A percentile compares a stretch with the other conserved stretches of the same genome.
These are phyloP conservation scores for Kwoniella heveanensis DNA, from an alignment of 768 basidiomycete genomes.

Conservation along the genomic window DNA sequence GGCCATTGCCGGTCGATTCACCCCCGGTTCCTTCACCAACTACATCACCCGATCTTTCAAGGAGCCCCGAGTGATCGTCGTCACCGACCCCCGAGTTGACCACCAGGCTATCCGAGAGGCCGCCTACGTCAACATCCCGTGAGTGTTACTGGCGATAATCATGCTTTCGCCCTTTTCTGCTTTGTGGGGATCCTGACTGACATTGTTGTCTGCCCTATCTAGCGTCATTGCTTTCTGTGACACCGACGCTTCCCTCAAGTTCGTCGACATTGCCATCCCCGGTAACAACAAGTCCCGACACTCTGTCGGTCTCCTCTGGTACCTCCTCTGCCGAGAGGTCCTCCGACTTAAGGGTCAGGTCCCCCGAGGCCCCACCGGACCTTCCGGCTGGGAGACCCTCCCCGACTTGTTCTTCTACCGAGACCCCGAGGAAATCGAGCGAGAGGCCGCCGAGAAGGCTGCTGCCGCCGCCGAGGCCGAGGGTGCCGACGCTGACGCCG, in stretches of 20 bases:
- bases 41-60: slow-evolving; percentile 99
- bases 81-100: slow-evolving; percentile 98
- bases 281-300: slow-evolving; percentile 99
- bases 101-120: slow-evolving; percentile 99
- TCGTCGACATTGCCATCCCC: slow-evolving; percentile 97
- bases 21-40: slow-evolving; percentile 98
- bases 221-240: slow-evolving; percentile 95
- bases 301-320: slow-evolving; percentile 77
- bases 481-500: slow-evolving; percentile 61
- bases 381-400: slow-evolving; percentile 89
- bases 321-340: slow-evolving; percentile 90
- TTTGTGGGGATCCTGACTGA: not conserved
- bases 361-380: slow-evolving; percentile 74
- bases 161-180: not conserved
- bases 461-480: slow-evolving; percentile 71
- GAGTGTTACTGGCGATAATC: slow-evolving; percentile 23
- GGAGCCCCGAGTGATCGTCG: slow-evolving; percentile 96
- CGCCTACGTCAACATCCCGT: slow-evolving; percentile 98
- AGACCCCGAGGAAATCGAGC: slow-evolving; percentile 98
- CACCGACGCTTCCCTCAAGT: slow-evolving; percentile 95
- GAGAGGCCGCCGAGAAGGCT: slow-evolving; percentile 85
- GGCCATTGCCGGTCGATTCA: slow-evolving; percentile 98
- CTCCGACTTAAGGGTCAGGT: slow-evolving; percentile 92
- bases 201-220: not conserved
- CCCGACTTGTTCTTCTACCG: slow-evolving; percentile 99